A percentile compares a stretch with the other conserved stretches of the same genome.
Conservation (phyloP, 208 protist genomes). For the Trypanosoma avium region DNA sequence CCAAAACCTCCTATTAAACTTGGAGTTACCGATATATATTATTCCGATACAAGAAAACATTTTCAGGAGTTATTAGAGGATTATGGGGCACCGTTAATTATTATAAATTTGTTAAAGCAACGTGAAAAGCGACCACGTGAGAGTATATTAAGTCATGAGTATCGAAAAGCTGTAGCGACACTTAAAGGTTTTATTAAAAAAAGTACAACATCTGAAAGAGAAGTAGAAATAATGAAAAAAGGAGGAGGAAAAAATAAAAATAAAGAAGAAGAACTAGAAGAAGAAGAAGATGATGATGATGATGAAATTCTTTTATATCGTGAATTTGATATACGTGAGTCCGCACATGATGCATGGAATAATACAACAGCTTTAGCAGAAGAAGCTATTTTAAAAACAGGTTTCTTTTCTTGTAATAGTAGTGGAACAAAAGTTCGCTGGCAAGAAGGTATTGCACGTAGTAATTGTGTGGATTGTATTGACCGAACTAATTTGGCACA, state of each 20-base stretch:
- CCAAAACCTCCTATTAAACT: conserved; percentile 89
- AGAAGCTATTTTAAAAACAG: conserved; percentile 34
- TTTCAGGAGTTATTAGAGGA: conserved; percentile 90
- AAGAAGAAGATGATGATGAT: conserved; percentile 12
- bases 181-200: conserved; percentile 31
- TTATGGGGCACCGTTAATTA: conserved; percentile 91
- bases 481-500: conserved; percentile 97
- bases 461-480: conserved; percentile 98
- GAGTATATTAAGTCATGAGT: conserved; percentile 69
- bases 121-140: conserved; percentile 90
- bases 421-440: conserved; percentile 2
- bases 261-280: conserved; percentile 16
- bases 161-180: conserved; percentile 49
- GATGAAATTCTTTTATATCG: conserved; percentile 69
- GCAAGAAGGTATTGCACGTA: conserved; percentile 92
- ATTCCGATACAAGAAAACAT: conserved; percentile 78
- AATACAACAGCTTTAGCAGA: conserved; percentile 58
- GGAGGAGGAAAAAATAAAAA: conserved; percentile 9
- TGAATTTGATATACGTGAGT: conserved; percentile 81
- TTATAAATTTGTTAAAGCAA: conserved; percentile 92
- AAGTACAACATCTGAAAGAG: background rate
- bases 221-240: conserved; percentile 15
- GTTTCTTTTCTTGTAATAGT: conserved; percentile 50
- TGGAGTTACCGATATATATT: conserved; percentile 35
- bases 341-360: conserved; percentile 72